Evolutionary conservation across 78 protist genomes (phyloP).

Genomic region (Cavenderia fasciculata): DNA sequence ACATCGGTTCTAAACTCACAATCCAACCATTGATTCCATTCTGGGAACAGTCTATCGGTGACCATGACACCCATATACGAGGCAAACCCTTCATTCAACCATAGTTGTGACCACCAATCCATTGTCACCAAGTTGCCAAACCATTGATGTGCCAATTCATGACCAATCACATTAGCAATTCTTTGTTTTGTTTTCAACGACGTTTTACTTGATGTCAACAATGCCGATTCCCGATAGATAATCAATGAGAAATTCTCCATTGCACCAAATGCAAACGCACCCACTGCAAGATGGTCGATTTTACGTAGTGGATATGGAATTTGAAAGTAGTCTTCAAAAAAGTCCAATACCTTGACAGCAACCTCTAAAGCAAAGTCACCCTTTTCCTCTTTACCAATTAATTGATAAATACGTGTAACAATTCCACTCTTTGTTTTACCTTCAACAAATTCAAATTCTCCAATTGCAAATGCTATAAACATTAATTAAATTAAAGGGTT

Average conservation of each 20-base stretch:
- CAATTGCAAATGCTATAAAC: slow-evolving; percentile 90
- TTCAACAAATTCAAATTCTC: slow-evolving; percentile 87
- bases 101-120: slow-evolving; percentile 96
- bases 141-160: slow-evolving; percentile 90
- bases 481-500: too few relatives aligned
- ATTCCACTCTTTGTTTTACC: slow-evolving; percentile 36
- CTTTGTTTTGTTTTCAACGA: slow-evolving; percentile 53
- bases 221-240: slow-evolving; percentile 86
- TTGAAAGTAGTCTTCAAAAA: slow-evolving; percentile 84
- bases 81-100: slow-evolving; percentile 95
- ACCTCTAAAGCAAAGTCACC: slow-evolving; percentile 89
- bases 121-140: slow-evolving; percentile 97
- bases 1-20: slow-evolving; percentile 75
- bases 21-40: slow-evolving; percentile 86
- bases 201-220: slow-evolving; percentile 78
- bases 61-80: slow-evolving; percentile 85
- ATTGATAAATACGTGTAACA: slow-evolving; percentile 85
- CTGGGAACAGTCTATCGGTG: slow-evolving; percentile 86
- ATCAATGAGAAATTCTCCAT: slow-evolving; percentile 79
- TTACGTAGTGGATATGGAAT: slow-evolving; percentile 89
- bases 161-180: slow-evolving; percentile 85
- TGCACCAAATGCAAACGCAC: slow-evolving; percentile 90
- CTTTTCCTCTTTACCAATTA: slow-evolving; percentile 67
- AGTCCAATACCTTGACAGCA: slow-evolving; percentile 67
- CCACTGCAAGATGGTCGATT: slow-evolving; percentile 87